phyloP scores from a whole-genome alignment of 2,329 filamentous ascomycete genomes.

The Ampelomyces quisqualis region DNA sequence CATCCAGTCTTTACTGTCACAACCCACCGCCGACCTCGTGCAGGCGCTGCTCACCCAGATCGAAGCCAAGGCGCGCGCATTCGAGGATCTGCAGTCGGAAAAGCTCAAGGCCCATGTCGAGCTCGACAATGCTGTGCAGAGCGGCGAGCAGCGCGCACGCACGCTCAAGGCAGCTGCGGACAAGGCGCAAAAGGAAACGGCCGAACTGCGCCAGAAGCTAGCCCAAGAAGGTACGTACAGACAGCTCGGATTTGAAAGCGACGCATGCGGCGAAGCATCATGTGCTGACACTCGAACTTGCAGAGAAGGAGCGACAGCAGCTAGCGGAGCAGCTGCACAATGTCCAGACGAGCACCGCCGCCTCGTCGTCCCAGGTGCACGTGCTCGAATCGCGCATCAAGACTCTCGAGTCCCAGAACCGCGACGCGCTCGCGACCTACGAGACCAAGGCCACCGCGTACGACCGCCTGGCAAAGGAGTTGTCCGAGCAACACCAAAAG shows the following conservation, averaged over 20 bases:
- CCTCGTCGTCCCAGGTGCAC: constrained; percentile 71
- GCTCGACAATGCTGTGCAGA: constrained; percentile 84
- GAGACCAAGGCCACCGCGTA: constrained; percentile 88
- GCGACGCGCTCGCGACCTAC: constrained; percentile 83
- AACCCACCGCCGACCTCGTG: constrained; percentile 77
- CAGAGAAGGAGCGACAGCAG: constrained; percentile 73
- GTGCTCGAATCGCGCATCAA: constrained; percentile 79
- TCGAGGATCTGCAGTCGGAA: constrained; percentile 77
- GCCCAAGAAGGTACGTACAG: constrained; percentile 72
- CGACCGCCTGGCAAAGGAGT: constrained; percentile 79
- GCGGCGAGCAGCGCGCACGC: constrained; percentile 78
- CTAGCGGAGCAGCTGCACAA: constrained; percentile 80
- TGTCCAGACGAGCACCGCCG: constrained; percentile 72
- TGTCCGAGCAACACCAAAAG: constrained; percentile 86
- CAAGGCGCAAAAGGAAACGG: constrained; percentile 79
- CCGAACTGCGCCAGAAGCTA: constrained; percentile 77
- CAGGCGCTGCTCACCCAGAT: constrained; percentile 72
- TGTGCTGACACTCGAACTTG: neutral
- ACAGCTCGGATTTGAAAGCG: too few species aligned
- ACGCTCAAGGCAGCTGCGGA: constrained; percentile 78
- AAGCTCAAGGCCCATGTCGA: constrained; percentile 91
- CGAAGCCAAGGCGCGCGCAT: constrained; percentile 75
- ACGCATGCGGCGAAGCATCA: too few species aligned
- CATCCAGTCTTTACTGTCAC: constrained; percentile 61
- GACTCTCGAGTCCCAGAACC: constrained; percentile 86